A percentile compares a stretch with the other conserved stretches of the same genome.
Conservation (phyloP, 345 rosid species). For the Salix purpurea region DNA sequence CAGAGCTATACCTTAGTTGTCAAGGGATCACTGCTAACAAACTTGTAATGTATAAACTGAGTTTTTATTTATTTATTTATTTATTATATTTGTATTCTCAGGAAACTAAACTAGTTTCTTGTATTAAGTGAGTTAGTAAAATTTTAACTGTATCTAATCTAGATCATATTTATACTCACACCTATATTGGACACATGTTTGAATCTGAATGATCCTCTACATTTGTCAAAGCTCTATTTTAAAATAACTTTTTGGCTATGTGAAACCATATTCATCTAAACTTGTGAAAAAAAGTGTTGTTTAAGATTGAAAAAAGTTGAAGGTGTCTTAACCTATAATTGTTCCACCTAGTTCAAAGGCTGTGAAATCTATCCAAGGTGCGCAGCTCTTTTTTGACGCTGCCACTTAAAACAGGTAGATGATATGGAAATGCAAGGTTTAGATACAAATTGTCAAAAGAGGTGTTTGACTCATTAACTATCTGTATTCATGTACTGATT, state of each 20-base stretch:
- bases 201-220: not conserved
- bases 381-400: not conserved
- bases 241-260: not conserved
- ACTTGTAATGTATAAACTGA: not conserved
- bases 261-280: not conserved
- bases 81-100: not conserved
- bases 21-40: not conserved
- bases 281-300: no score
- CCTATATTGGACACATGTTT: not conserved
- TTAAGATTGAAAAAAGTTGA: not conserved
- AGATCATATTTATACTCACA: no score
- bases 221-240: not conserved
- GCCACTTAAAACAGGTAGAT: not conserved
- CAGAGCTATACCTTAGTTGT: not conserved
- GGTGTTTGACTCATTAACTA: not conserved
- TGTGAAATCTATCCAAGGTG: not conserved
- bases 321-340: not conserved
- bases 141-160: no score
- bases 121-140: not conserved
- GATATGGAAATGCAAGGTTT: not conserved
- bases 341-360: not conserved
- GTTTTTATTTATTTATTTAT: no score
- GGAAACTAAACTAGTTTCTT: not conserved
- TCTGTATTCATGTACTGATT: constrained; percentile 7
- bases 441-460: not conserved